Conservation (phyloP, 2,329 filamentous ascomycete genomes). For the Seiridium unicorne region DNA sequence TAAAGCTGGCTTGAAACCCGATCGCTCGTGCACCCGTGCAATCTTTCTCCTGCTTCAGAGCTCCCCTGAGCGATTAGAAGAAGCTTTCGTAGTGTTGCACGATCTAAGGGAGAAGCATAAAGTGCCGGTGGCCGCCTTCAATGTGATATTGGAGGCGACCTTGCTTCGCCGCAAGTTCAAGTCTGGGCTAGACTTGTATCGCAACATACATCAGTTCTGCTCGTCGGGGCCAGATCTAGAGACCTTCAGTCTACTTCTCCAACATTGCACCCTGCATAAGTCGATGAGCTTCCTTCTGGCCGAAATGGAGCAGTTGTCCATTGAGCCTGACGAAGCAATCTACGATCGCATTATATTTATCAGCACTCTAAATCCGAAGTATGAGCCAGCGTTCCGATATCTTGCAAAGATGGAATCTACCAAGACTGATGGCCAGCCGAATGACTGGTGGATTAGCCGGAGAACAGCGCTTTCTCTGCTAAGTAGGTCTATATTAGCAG, state of each 20-base stretch:
- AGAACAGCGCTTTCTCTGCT: constrained; percentile 30
- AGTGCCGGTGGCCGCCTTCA: constrained; percentile 37
- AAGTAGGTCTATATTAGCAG: constrained; percentile 28
- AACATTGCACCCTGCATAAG: constrained; percentile 21
- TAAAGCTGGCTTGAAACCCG: constrained; percentile 56
- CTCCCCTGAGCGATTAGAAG: constrained; percentile 41
- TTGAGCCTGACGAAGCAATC: constrained; percentile 26
- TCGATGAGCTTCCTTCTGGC: constrained; percentile 30
- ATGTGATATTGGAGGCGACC: constrained; percentile 37
- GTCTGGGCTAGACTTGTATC: constrained; percentile 34
- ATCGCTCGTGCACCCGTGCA: constrained; percentile 59
- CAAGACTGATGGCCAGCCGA: constrained; percentile 11
- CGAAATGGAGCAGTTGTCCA: constrained; percentile 35
- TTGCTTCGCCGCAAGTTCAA: constrained; percentile 20
- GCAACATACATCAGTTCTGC: constrained; percentile 33
- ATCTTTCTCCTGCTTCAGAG: constrained; percentile 57
- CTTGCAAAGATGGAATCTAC: constrained; percentile 22
- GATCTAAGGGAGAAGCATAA: constrained; percentile 41
- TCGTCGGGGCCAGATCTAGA: constrained; percentile 29
- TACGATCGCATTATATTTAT: constrained; percentile 32
- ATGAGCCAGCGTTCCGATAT: constrained; percentile 32
- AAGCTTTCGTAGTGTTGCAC: constrained; percentile 57
- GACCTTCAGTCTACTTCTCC: constrained; percentile 34
- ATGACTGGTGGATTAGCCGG: constrained; percentile 29
- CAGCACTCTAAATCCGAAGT: constrained; percentile 27